Evolutionary conservation across 306 rosid genomes (phyloP).

Genomic region (Gynostemma pentaphyllum): DNA sequence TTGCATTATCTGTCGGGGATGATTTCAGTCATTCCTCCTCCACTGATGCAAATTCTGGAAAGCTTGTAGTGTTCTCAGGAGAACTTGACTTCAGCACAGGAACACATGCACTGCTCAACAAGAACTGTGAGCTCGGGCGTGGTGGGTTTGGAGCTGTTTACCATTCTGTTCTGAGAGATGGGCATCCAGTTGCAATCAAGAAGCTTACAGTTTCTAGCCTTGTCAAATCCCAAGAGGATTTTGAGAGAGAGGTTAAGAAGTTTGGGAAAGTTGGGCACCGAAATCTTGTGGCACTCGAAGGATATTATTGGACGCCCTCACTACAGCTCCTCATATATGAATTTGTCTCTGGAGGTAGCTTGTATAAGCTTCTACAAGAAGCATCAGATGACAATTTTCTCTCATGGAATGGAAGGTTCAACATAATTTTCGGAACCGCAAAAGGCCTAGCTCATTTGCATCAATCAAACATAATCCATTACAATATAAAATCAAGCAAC

Average conservation of each 20-base stretch:
- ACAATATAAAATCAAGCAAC: slow-evolving; percentile 86
- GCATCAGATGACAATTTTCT: slow-evolving; percentile 62
- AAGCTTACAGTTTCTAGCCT: slow-evolving; percentile 95
- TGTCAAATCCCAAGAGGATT: slow-evolving; percentile 90
- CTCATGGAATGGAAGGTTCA: slow-evolving; percentile 80
- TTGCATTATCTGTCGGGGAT: slow-evolving; percentile 73
- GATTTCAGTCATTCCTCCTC: slow-evolving; percentile 80
- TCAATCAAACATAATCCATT: slow-evolving; percentile 67
- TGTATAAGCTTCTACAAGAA: slow-evolving; percentile 83
- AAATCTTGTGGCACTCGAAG: slow-evolving; percentile 87
- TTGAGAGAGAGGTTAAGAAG: slow-evolving; percentile 83
- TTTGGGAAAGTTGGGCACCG: slow-evolving; percentile 73
- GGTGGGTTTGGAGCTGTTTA: slow-evolving; percentile 98
- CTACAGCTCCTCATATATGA: slow-evolving; percentile 87
- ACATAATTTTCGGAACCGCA: slow-evolving; percentile 76
- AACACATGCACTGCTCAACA: slow-evolving; percentile 89
- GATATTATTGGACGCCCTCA: slow-evolving; percentile 94
- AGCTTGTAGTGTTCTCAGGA: slow-evolving; percentile 95
- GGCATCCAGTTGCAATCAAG: slow-evolving; percentile 90
- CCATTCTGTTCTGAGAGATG: slow-evolving; percentile 73
- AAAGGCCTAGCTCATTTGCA: slow-evolving; percentile 88
- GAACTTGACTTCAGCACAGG: slow-evolving; percentile 95
- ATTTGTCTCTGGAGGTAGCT: slow-evolving; percentile 68
- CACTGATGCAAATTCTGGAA: slow-evolving; percentile 87
- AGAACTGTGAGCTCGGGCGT: slow-evolving; percentile 98